Conservation (phyloP, 768 basidiomycete species). For the Obba rivulosa region DNA sequence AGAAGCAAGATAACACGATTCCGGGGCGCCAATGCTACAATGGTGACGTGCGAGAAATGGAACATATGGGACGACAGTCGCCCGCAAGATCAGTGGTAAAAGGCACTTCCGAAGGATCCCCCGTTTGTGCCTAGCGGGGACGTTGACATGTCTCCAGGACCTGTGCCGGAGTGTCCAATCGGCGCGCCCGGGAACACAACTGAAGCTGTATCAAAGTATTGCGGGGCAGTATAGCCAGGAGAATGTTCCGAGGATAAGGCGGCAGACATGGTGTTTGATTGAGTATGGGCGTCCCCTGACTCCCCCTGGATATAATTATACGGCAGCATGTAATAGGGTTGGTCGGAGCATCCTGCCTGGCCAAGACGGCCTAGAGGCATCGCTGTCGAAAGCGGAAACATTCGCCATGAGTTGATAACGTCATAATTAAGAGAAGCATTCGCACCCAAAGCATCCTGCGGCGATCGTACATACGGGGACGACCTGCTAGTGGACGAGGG, state of each 20-base stretch:
- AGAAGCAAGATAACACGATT: too few species aligned
- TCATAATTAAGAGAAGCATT: too few species aligned
- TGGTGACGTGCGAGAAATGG: too few species aligned
- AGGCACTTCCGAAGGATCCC: conserved; percentile 11
- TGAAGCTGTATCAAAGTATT: conserved; percentile 10
- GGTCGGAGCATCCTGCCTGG: conserved; percentile 6
- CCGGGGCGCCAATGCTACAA: too few species aligned
- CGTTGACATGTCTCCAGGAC: conserved; percentile 10
- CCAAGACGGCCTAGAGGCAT: not conserved
- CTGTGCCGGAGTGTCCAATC: conserved; percentile 9
- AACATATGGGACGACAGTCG: too few species aligned
- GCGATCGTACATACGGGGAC: conserved; percentile 7
- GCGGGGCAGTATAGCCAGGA: conserved; percentile 1
- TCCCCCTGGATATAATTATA: conserved; percentile 14
- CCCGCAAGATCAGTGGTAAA: conserved; percentile 6
- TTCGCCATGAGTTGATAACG: too few species aligned
- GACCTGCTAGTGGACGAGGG: conserved; percentile 12
- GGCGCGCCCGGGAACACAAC: conserved; percentile 12
- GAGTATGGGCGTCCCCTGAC: conserved; percentile 7
- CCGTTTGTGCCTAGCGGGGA: conserved; percentile 8
- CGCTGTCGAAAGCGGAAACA: too few species aligned
- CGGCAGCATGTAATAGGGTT: conserved; percentile 10
- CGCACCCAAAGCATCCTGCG: conserved; percentile 9
- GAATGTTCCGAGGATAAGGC: conserved; percentile 9
- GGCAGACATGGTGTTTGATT: conserved; percentile 10